These are phyloP conservation scores for Trichophyton verrucosum DNA, from an alignment of 2,329 filamentous ascomycete genomes.

Conservation along the genomic window DNA sequence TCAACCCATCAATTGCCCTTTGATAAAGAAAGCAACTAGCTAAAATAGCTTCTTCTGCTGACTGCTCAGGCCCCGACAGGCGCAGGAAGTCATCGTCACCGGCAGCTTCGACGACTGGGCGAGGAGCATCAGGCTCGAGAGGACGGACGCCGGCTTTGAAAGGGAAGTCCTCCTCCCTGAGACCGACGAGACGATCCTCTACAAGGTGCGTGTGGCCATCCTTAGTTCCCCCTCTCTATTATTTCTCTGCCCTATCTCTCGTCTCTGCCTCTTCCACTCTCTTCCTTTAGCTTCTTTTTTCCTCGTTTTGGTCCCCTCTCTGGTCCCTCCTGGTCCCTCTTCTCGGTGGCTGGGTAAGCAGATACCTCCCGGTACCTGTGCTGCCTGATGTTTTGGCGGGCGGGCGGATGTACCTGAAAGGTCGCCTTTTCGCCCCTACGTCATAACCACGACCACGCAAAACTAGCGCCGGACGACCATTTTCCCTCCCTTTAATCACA, in stretches of 20 bases:
- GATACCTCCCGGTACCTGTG: neutral
- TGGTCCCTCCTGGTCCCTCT: neutral
- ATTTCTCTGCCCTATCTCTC: neutral
- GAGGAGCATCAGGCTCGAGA: conserved; percentile 72
- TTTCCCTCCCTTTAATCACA: neutral
- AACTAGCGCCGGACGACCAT: neutral
- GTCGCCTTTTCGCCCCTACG: neutral
- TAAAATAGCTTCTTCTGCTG: neutral
- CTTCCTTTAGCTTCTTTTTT: neutral
- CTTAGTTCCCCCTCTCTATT: neutral
- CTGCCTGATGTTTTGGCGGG: neutral
- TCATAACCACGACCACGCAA: neutral
- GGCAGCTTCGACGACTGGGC: conserved; percentile 93
- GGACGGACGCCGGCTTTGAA: conserved; percentile 56
- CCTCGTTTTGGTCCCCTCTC: neutral
- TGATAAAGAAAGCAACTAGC: no score
- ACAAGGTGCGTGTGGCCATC: conserved; percentile 59
- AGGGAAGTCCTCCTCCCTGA: conserved; percentile 65
- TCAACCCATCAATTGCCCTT: no score
- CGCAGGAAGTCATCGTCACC: conserved; percentile 82
- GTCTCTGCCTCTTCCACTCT: neutral
- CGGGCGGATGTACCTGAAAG: neutral
- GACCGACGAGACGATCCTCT: conserved; percentile 63
- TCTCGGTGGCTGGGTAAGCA: neutral
- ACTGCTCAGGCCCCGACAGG: conserved; percentile 59